phyloP scores from a whole-genome alignment of 2,329 filamentous ascomycete genomes.

The Aureobasidium lini region DNA sequence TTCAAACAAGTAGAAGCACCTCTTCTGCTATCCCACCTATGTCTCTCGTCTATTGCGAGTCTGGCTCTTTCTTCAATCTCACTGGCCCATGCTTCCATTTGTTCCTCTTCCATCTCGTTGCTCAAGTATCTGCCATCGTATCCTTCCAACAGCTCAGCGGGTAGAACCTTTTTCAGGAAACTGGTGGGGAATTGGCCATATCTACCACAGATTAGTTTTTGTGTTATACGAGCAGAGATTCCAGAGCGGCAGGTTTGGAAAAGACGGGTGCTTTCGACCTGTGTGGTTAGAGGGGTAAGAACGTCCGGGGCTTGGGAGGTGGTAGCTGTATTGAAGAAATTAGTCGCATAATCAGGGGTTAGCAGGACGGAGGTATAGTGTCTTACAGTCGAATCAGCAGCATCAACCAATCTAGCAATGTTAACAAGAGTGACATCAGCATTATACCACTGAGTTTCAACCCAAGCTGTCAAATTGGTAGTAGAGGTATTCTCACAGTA shows the following conservation, averaged over 20 bases:
- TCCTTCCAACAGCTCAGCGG: not conserved
- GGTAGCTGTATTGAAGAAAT: no score
- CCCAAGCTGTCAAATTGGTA: not conserved
- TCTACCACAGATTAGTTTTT: not conserved
- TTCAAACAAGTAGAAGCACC: no score
- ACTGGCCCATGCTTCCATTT: not conserved
- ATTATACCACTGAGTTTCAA: not conserved
- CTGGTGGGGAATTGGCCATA: not conserved
- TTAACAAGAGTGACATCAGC: not conserved
- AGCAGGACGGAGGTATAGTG: not conserved
- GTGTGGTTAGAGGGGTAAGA: not conserved
- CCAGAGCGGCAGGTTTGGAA: not conserved
- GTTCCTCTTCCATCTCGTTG: not conserved
- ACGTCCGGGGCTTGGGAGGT: not conserved
- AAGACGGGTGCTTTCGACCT: not conserved
- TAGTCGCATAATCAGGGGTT: not conserved
- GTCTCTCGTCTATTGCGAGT: not conserved
- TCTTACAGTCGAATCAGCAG: not conserved
- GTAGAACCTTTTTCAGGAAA: not conserved
- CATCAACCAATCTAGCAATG: not conserved
- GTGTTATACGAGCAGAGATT: not conserved
- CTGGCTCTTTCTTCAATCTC: not conserved
- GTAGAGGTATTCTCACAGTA: not conserved
- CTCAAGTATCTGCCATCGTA: not conserved
- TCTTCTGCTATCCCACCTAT: not conserved